Evolutionary conservation across 2,329 filamentous ascomycete species (phyloP), one percentile per base, ranked within the genome.

Genomic region (Trichophyton benhamiae): DNA sequence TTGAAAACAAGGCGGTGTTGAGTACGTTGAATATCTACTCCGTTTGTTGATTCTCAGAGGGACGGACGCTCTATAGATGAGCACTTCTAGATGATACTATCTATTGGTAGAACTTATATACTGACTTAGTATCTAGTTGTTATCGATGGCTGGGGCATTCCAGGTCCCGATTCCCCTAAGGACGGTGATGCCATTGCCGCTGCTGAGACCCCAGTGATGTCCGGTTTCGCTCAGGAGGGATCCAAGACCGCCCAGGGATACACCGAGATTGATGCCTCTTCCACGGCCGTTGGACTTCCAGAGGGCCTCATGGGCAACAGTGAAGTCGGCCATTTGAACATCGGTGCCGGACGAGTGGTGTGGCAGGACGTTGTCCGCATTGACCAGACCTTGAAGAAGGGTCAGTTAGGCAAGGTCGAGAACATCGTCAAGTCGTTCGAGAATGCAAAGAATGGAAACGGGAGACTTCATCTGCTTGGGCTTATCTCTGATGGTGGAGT

Each of bases 281-380:
- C 94, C 49, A 83, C 96, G 63, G 94, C 94, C 53, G 94, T 99
- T 66, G 94, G 94, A 67, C 84, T 99, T 60, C 94, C 94, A 20
- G 91, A 99, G 74, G 94, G 94, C 63, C 81, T 99, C 67, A 99
- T 99, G 94, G 94, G 94, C 67, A 99, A 99, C 82, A 95, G 89
- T 69, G 94, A 99, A 77, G 94, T 99, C 75, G 94, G 94, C 65
- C 94, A 99, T 77, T 78, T 99, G 79, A 99, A 99, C 82, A 97
- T 99, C 74, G 94, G 94, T 70, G 94, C 94, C 63, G 94, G 94
- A 62, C 84, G 94, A 71, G 94, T 99, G 64, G 94, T 99, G 70
- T 99, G 94, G 94, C 94, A 99, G 77, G 92, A 94, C 75, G 89
- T 95, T 66, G 94, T 99, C 67, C 88, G 94, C 70, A 99, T 99